These are phyloP conservation scores for Geosmithia flava DNA, from an alignment of 2,329 filamentous ascomycete genomes.

Conservation along the genomic window DNA sequence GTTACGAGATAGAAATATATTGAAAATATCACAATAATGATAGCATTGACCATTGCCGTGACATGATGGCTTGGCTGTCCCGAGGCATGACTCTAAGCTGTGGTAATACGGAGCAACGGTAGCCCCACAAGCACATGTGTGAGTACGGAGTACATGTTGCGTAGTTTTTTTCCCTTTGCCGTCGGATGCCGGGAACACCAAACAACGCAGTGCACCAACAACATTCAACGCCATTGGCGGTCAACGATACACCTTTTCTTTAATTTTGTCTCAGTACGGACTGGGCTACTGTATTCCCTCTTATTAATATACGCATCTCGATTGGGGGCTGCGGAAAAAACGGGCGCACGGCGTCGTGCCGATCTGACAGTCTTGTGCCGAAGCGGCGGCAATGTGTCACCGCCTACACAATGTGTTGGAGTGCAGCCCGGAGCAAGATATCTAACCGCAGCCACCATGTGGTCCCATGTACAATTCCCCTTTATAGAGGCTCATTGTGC, in stretches of 20 bases:
- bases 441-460: slow-evolving; percentile 11
- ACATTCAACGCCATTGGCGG: not conserved
- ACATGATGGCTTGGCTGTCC: too few species aligned
- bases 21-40: too few species aligned
- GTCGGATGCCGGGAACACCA: too few species aligned
- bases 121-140: too few species aligned
- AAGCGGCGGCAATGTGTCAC: slow-evolving; percentile 1
- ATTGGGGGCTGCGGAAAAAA: not conserved
- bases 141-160: too few species aligned
- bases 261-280: not conserved
- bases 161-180: too few species aligned
- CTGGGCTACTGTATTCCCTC: not conserved
- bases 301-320: not conserved
- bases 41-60: too few species aligned
- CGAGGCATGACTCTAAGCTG: too few species aligned
- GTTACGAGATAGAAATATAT: too few species aligned
- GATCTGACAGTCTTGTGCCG: not conserved
- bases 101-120: too few species aligned
- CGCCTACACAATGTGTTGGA: slow-evolving; percentile 23
- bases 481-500: not conserved
- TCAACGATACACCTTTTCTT: not conserved
- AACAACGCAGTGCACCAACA: not conserved
- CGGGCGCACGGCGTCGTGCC: not conserved
- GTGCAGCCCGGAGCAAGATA: slow-evolving; percentile 25
- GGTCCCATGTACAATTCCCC: slow-evolving; percentile 2